Percentiles rank a stretch among this genome's conserved stretches.
These are phyloP conservation scores for Escovopsis sp. DNA, from an alignment of 2,329 filamentous ascomycete genomes.

Conservation along the genomic window DNA sequence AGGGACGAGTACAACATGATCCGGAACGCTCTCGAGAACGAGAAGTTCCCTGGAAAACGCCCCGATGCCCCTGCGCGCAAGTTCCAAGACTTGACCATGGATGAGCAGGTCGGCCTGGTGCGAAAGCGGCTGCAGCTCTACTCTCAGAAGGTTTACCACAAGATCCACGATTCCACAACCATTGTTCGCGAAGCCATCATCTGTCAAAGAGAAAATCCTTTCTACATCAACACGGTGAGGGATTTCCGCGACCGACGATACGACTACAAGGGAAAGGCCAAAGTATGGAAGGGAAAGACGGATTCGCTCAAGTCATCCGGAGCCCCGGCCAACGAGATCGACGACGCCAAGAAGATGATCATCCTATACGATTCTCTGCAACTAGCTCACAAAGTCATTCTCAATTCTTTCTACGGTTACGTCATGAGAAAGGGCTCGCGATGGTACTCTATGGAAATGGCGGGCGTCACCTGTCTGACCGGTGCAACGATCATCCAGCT, in stretches of 20 bases:
- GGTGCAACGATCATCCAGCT: constrained; percentile 95
- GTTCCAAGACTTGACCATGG: constrained; percentile 66
- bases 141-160: constrained; percentile 98
- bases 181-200: constrained; percentile 94
- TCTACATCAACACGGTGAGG: constrained; percentile 92
- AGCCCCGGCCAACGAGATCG: constrained; percentile 60
- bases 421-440: constrained; percentile 98
- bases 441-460: constrained; percentile 99
- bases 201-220: constrained; percentile 93
- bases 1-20: constrained; percentile 99
- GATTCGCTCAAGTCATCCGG: constrained; percentile 73
- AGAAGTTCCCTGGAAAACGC: constrained; percentile 71
- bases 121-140: constrained; percentile 84
- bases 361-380: constrained; percentile 90
- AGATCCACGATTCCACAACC: constrained; percentile 89
- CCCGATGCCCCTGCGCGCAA: constrained; percentile 55
- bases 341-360: constrained; percentile 98
- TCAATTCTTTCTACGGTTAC: constrained; percentile 98
- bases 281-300: constrained; percentile 96
- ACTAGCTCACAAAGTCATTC: constrained; percentile 93
- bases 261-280: constrained; percentile 96
- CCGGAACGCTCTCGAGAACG: constrained; percentile 75
- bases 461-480: constrained; percentile 91
- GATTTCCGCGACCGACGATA: constrained; percentile 95
- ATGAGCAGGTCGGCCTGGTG: constrained; percentile 69